Evolutionary conservation across 352 stramenopile genomes (phyloP).

Genomic region (Phytophthora sp.): DNA sequence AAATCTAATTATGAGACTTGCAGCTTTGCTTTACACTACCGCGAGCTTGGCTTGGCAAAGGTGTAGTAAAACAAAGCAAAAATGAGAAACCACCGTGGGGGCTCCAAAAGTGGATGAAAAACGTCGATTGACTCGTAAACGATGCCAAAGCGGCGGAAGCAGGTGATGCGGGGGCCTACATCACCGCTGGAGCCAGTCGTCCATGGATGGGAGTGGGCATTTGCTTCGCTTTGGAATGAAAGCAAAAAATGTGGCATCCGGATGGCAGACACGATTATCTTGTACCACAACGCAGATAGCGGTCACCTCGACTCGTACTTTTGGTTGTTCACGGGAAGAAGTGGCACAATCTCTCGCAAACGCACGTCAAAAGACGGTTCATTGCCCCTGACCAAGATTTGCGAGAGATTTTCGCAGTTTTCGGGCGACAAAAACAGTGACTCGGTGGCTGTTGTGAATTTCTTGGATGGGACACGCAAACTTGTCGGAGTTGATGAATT

Average conservation of each 20-base stretch:
- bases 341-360: constrained; percentile 49
- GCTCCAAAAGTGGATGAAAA: constrained; percentile 32
- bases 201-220: constrained; percentile 50
- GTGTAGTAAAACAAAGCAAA: too few relatives aligned
- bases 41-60: too few relatives aligned
- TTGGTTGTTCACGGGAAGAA: constrained; percentile 67
- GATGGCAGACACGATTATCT: constrained; percentile 53
- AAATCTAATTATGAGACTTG: too few relatives aligned
- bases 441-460: constrained; percentile 27
- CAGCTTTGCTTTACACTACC: too few relatives aligned
- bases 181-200: not conserved
- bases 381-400: constrained; percentile 40
- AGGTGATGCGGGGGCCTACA: constrained; percentile 4
- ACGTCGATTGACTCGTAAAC: constrained; percentile 8
- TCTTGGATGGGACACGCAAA: constrained; percentile 30
- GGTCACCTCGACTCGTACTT: constrained; percentile 20
- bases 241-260: constrained; percentile 37
- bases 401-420: constrained; percentile 55
- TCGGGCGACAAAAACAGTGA: constrained; percentile 15
- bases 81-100: constrained; percentile 25
- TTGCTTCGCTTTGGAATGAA: constrained; percentile 37
- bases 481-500: constrained; percentile 27
- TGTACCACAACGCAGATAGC: constrained; percentile 14
- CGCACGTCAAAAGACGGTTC: constrained; percentile 31
- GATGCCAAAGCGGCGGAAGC: constrained; percentile 39